Evolutionary conservation across 2,329 filamentous ascomycete genomes (phyloP).

Genomic region (Scytalidium sp.): DNA sequence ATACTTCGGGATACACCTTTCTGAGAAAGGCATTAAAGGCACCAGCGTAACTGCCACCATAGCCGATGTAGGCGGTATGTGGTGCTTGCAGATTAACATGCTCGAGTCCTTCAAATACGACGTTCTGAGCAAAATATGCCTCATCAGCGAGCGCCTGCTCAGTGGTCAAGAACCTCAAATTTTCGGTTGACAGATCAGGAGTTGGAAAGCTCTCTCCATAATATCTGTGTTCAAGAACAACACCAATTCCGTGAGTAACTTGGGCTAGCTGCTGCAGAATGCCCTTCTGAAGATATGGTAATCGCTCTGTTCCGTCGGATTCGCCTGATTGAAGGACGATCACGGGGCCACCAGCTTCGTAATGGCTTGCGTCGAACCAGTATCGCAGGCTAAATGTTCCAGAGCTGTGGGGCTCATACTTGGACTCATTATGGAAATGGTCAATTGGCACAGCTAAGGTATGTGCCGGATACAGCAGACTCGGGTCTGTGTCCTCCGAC

Average conservation of each 20-base stretch:
- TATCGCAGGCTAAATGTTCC: conserved; percentile 70
- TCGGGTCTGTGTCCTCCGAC: conserved; percentile 15
- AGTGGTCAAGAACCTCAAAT: conserved; percentile 76
- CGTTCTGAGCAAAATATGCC: conserved; percentile 74
- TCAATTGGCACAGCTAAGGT: conserved; percentile 52
- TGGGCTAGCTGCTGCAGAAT: conserved; percentile 68
- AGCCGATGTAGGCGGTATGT: conserved; percentile 69
- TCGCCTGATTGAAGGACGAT: conserved; percentile 76
- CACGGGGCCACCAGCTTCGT: conserved; percentile 74
- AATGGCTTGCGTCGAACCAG: conserved; percentile 78
- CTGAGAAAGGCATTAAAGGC: conserved; percentile 75
- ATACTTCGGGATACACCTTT: conserved; percentile 73
- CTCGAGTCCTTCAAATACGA: conserved; percentile 68
- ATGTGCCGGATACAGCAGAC: conserved; percentile 28
- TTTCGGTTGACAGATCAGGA: conserved; percentile 63
- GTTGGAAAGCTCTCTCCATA: conserved; percentile 76
- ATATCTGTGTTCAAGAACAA: conserved; percentile 84
- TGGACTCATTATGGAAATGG: conserved; percentile 77
- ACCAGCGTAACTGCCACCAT: conserved; percentile 82
- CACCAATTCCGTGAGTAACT: conserved; percentile 70
- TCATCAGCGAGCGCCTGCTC: conserved; percentile 80
- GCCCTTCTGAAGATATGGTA: conserved; percentile 74
- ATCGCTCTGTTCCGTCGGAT: conserved; percentile 56
- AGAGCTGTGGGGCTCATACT: conserved; percentile 73
- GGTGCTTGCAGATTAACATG: conserved; percentile 63